phyloP scores from a whole-genome alignment of 257 asterid species.

The Capsicum rhomboideum region DNA sequence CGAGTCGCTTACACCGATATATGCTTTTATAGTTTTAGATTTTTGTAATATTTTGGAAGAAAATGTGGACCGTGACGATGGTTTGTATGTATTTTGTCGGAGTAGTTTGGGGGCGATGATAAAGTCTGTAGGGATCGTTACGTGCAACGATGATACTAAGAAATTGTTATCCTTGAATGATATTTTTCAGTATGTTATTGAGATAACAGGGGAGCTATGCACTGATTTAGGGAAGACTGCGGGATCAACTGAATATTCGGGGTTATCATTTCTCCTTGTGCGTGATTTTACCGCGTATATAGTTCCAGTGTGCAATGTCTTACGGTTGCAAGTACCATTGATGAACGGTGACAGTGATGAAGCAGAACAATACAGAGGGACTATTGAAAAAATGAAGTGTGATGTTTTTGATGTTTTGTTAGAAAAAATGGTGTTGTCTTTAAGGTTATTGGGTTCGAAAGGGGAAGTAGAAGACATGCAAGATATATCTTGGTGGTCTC shows the following conservation, averaged over 20 bases:
- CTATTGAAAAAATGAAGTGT: too few species aligned
- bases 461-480: constrained; percentile 16
- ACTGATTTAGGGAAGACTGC: constrained; percentile 16
- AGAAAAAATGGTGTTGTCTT: constrained; percentile 34
- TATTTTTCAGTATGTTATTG: constrained; percentile 44
- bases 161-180: constrained; percentile 33
- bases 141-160: not conserved
- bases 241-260: constrained; percentile 12
- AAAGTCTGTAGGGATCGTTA: constrained; percentile 10
- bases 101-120: constrained; percentile 23
- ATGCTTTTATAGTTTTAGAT: constrained; percentile 40
- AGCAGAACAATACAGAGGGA: not conserved
- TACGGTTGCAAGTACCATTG: constrained; percentile 8
- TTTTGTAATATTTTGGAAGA: constrained; percentile 40
- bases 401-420: constrained; percentile 33
- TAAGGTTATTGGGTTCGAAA: constrained; percentile 30
- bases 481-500: constrained; percentile 33
- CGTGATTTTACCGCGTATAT: constrained; percentile 44
- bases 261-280: constrained; percentile 33
- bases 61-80: constrained; percentile 26
- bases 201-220: constrained; percentile 42
- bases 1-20: constrained; percentile 11
- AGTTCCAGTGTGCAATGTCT: constrained; percentile 22
- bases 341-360: constrained; percentile 9
- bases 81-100: constrained; percentile 39